Evolutionary conservation across 2,329 filamentous ascomycete genomes (phyloP), one percentile per base, ranked within the genome.

Genomic region (Thelonectria blattea): DNA sequence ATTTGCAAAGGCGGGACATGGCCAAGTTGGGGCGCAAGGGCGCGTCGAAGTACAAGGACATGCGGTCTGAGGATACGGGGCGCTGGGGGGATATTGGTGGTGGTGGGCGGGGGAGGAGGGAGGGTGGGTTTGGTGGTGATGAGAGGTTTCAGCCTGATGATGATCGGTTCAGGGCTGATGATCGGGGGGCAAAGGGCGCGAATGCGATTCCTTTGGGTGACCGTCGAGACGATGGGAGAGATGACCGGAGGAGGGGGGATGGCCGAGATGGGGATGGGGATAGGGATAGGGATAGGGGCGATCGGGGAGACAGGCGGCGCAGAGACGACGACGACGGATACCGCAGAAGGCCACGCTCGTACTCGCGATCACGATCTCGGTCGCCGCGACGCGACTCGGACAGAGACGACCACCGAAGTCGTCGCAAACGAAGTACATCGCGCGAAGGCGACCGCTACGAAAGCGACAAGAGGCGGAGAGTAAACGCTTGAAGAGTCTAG

Each of bases 21-120:
- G 94, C 93, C 14, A 94, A 93, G 79, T 78, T 99, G 24, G 95
- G 95, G 20, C 92, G 91, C 79, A 97, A 97, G 80, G 94, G 95
- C 18, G 88, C 91, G 27, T 93, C 92, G 7, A 91, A 91, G 75
- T 98, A 98, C 78, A 91, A 85, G 69, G 95, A 99, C 76, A 83
- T 99, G 71, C 89, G 88, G 74, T 86, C 82, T 14, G 94, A 99
- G 78, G 95, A 99, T 76, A 99, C 95, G 0, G 95, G 95, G 0
- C 82, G 85, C 30, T 97, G 93, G 90, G 94, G 90, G 4, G 83
- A 88, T 49, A 83, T 85, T 65, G 84, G 22, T 65, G 84, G 22
- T 65, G 84, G 84, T 24, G 85, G 87, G 63, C 80, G 76, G 66
- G 75, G 72, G 67, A 75, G 74, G 70, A 66, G 52, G 76, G 64